Conservation (phyloP, 768 basidiomycete genomes). For the Kwoniella botswanensis region DNA sequence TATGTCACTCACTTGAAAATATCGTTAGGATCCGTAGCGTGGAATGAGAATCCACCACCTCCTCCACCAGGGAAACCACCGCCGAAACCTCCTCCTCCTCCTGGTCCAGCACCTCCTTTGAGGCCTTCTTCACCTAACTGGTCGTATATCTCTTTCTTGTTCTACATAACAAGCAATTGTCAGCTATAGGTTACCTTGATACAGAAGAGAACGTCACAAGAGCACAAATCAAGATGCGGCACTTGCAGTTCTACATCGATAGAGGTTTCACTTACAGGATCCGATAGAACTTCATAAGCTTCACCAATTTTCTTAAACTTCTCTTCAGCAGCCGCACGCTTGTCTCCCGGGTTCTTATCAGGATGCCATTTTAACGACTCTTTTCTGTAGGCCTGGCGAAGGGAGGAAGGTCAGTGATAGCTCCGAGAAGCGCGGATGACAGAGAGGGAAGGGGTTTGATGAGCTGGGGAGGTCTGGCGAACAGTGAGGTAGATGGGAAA, state of each 20-base stretch:
- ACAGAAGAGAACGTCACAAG: too few species aligned
- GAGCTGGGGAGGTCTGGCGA: neutral
- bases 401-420: neutral
- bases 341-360: conserved; percentile 59
- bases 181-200: conserved; percentile 9
- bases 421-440: neutral
- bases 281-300: conserved; percentile 92
- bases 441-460: neutral
- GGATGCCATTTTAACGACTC: conserved; percentile 91
- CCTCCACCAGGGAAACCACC: conserved; percentile 50
- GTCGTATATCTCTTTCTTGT: conserved; percentile 68
- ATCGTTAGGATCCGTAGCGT: conserved; percentile 79
- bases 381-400: conserved; percentile 63
- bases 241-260: neutral
- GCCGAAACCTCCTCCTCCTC: conserved; percentile 60
- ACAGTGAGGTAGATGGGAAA: neutral
- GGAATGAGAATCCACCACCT: conserved; percentile 64
- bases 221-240: neutral
- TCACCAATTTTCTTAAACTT: conserved; percentile 97
- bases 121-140: conserved; percentile 95
- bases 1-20: conserved; percentile 77
- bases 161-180: conserved; percentile 24
- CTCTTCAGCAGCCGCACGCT: conserved; percentile 79
- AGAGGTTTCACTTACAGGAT: conserved; percentile 58
- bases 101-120: conserved; percentile 66